phyloP scores from a whole-genome alignment of 108 stramenopile genomes.

The Cyclotella cryptica region DNA sequence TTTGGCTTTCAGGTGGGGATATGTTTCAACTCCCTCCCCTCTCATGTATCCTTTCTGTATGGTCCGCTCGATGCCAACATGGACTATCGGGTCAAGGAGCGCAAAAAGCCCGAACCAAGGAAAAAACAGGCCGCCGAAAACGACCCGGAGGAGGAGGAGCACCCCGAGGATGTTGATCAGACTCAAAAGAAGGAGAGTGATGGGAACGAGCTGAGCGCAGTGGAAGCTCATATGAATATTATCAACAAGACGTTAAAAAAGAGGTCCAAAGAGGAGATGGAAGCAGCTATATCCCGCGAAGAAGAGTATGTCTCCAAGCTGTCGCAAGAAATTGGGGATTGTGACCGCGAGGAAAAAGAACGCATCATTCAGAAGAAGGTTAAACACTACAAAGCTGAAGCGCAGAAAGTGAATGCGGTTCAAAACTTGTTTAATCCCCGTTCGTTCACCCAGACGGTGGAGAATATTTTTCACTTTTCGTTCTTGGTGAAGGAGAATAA shows the following conservation, averaged over 20 bases:
- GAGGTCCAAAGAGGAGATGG: conserved; percentile 25
- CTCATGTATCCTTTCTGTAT: conserved; percentile 66
- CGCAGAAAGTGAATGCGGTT: conserved; percentile 59
- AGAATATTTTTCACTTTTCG: conserved; percentile 88
- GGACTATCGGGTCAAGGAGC: conserved; percentile 53
- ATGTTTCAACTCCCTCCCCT: conserved; percentile 83
- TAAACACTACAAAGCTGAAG: conserved; percentile 48
- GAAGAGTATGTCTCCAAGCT: conserved; percentile 24
- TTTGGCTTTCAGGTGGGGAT: conserved; percentile 75
- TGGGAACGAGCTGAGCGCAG: conserved; percentile 73
- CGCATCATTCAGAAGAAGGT: conserved; percentile 21
- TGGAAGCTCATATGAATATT: conserved; percentile 65
- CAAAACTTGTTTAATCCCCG: conserved; percentile 82
- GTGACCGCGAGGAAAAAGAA: conserved; percentile 1
- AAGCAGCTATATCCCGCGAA: conserved; percentile 22
- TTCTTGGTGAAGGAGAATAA: conserved; percentile 78
- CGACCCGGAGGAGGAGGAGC: conserved; percentile 64
- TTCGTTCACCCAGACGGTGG: conserved; percentile 90
- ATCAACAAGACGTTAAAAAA: conserved; percentile 53
- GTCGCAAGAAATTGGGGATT: conserved; percentile 34
- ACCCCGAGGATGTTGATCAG: conserved; percentile 64
- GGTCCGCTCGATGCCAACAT: conserved; percentile 66
- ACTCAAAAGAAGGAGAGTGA: conserved; percentile 46
- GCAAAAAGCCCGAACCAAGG: conserved; percentile 57
- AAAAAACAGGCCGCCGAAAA: conserved; percentile 32